These are phyloP conservation scores for Furcasterigmium sp. DNA, from an alignment of 2,329 filamentous ascomycete genomes.

Conservation along the genomic window DNA sequence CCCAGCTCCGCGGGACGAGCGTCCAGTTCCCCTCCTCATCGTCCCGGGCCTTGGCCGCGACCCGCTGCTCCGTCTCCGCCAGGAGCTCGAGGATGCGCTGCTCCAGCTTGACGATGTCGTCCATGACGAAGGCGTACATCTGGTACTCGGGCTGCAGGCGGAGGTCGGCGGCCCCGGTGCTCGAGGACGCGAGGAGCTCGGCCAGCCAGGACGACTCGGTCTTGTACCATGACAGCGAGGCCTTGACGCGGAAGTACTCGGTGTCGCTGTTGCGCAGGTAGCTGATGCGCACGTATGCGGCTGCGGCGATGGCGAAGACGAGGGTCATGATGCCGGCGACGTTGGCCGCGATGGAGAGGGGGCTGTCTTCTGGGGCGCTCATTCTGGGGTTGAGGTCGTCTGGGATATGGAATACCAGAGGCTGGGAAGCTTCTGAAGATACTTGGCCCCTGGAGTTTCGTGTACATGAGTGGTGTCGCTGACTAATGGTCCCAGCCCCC, in stretches of 20 bases:
- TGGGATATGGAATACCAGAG: too few relatives aligned
- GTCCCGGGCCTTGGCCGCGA: slow-evolving; percentile 13
- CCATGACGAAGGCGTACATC: slow-evolving; percentile 43
- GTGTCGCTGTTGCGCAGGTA: slow-evolving; percentile 39
- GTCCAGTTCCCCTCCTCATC: slow-evolving; percentile 26
- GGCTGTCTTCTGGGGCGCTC: slow-evolving; percentile 27
- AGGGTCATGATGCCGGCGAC: slow-evolving; percentile 42
- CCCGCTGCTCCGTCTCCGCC: slow-evolving; percentile 31
- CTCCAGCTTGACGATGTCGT: slow-evolving; percentile 37
- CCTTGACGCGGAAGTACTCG: slow-evolving; percentile 42
- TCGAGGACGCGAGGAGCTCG: slow-evolving; percentile 28
- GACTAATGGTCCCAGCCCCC: too few relatives aligned
- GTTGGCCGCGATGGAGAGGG: slow-evolving; percentile 37
- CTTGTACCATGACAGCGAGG: slow-evolving; percentile 42
- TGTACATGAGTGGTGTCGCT: too few relatives aligned
- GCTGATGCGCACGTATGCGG: slow-evolving; percentile 35
- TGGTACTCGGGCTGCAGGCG: slow-evolving; percentile 30
- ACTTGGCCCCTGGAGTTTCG: too few relatives aligned
- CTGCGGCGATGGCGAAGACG: slow-evolving; percentile 36
- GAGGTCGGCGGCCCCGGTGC: slow-evolving; percentile 4
- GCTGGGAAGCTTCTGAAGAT: too few relatives aligned
- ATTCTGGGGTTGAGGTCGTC: neutral
- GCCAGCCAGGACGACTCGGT: slow-evolving; percentile 40
- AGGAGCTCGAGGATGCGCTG: slow-evolving; percentile 38
- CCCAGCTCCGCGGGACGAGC: slow-evolving; percentile 30